Conservation (phyloP, 2,329 filamentous ascomycete species). For the Xenoacremonium recifei region DNA sequence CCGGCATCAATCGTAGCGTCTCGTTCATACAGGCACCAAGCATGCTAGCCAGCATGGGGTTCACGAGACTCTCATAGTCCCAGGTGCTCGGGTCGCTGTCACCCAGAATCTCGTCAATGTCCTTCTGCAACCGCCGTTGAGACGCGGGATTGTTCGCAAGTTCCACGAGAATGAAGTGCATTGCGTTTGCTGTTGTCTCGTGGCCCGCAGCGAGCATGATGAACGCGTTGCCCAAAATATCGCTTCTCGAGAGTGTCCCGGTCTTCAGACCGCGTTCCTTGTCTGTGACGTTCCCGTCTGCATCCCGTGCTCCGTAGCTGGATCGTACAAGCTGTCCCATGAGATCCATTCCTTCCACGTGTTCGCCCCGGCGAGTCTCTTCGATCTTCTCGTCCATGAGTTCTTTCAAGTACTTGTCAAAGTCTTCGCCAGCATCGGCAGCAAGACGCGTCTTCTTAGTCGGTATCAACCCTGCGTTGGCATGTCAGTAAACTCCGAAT, state of each 20-base stretch:
- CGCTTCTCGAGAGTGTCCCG: conserved; percentile 52
- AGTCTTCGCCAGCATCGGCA: conserved; percentile 58
- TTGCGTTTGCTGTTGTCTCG: conserved; percentile 74
- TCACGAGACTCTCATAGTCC: conserved; percentile 69
- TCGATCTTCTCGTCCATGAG: conserved; percentile 61
- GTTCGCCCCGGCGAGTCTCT: conserved; percentile 34
- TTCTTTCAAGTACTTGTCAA: conserved; percentile 67
- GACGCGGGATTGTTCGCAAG: conserved; percentile 64
- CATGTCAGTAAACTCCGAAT: conserved; percentile 8
- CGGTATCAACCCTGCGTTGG: conserved; percentile 42
- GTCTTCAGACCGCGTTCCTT: conserved; percentile 16
- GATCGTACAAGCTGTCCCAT: conserved; percentile 50
- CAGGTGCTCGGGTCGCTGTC: conserved; percentile 58
- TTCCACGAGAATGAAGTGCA: conserved; percentile 69
- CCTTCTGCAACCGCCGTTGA: conserved; percentile 66
- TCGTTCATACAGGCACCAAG: conserved; percentile 76
- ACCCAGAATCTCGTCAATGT: conserved; percentile 65
- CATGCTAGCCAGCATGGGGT: conserved; percentile 65
- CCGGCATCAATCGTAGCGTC: conserved; percentile 69
- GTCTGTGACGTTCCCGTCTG: neutral
- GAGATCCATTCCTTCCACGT: conserved; percentile 48
- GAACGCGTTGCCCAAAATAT: conserved; percentile 73
- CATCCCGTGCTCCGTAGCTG: conserved; percentile 27
- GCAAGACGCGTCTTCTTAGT: conserved; percentile 51
- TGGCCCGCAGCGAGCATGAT: conserved; percentile 72